Evolutionary conservation across 768 basidiomycete genomes (phyloP).

Genomic region (Suillus weaverae): DNA sequence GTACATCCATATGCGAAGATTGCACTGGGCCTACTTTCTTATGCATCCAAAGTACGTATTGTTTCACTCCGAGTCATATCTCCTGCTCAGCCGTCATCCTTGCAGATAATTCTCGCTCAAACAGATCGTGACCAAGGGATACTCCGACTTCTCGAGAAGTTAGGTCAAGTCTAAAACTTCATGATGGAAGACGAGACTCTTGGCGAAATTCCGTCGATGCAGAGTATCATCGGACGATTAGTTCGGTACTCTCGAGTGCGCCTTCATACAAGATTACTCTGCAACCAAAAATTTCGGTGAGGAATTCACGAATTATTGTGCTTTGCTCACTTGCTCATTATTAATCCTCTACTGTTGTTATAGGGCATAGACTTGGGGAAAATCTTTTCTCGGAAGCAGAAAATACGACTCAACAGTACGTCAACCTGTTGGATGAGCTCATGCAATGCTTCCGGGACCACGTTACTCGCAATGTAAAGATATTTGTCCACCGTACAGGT

Average conservation of each 20-base stretch:
- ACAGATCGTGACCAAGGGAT: neutral
- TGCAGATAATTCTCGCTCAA: constrained; percentile 1
- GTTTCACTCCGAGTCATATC: neutral
- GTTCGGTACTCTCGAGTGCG: no score
- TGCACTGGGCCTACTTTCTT: neutral
- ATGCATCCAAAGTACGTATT: neutral
- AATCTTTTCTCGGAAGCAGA: neutral
- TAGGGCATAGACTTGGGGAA: neutral
- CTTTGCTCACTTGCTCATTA: no score
- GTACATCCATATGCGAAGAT: constrained; percentile 9
- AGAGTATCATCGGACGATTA: neutral
- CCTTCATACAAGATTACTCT: no score
- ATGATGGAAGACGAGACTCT: neutral
- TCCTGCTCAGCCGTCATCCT: neutral
- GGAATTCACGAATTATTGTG: no score
- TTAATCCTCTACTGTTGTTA: no score
- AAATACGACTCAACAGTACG: neutral
- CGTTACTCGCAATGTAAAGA: neutral
- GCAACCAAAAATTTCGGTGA: no score
- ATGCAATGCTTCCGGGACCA: neutral
- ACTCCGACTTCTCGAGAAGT: constrained; percentile 3
- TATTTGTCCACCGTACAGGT: neutral
- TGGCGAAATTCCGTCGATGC: neutral
- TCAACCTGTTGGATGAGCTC: neutral
- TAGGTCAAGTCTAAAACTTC: constrained; percentile 5